phyloP scores from a whole-genome alignment of 768 basidiomycete species.

The Tricholomella constricta region DNA sequence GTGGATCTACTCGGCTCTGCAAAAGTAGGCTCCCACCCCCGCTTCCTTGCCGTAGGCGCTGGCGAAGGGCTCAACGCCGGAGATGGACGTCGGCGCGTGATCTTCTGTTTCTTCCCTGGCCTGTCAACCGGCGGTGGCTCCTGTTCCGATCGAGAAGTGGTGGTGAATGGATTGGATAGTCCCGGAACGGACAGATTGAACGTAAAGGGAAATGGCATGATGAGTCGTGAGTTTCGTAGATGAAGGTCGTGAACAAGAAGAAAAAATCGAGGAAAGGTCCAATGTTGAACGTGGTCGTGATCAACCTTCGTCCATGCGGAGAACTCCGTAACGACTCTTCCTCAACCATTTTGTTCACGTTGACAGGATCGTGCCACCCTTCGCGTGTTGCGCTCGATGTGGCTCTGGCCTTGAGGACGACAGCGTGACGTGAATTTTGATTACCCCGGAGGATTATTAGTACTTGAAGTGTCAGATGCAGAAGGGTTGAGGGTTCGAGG shows the following conservation, averaged over 20 bases:
- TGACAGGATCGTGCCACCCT: no score
- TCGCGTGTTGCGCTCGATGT: no score
- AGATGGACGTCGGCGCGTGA: constrained; percentile 26
- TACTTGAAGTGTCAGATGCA: no score
- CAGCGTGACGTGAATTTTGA: no score
- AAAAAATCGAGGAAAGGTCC: background rate
- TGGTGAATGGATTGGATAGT: constrained; percentile 63
- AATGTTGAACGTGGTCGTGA: no score
- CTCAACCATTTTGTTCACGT: no score
- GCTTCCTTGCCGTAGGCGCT: constrained; percentile 18
- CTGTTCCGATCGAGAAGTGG: constrained; percentile 16
- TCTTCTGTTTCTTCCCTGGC: constrained; percentile 15
- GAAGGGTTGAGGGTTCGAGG: no score
- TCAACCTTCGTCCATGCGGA: no score
- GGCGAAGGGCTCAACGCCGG: constrained; percentile 12
- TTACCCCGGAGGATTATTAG: no score
- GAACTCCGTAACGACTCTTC: no score
- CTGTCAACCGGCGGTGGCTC: constrained; percentile 17
- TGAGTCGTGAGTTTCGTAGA: background rate
- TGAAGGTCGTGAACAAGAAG: constrained; percentile 3
- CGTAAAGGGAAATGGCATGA: constrained; percentile 69
- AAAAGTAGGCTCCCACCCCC: constrained; percentile 73
- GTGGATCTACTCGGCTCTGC: constrained; percentile 56
- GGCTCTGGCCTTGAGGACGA: no score
- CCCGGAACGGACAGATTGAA: constrained; percentile 70